Evolutionary conservation across 768 basidiomycete species (phyloP).

Genomic region (Russula abietina): DNA sequence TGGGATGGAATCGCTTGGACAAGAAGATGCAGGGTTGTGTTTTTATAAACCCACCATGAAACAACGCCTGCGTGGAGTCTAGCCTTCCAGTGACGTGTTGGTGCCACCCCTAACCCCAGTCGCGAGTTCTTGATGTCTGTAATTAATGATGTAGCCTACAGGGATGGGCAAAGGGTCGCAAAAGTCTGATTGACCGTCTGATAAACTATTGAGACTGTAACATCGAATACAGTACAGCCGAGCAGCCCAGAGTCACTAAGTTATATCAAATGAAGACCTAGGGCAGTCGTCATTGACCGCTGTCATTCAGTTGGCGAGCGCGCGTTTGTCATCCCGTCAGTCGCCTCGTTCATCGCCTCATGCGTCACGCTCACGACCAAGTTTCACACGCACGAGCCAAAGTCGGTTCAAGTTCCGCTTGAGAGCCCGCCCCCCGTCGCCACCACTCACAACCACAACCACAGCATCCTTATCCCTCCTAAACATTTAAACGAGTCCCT

Average conservation of each 20-base stretch:
- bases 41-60: slow-evolving; percentile 18
- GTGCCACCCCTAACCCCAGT: slow-evolving; percentile 18
- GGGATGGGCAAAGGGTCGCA: not conserved
- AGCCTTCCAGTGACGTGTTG: slow-evolving; percentile 19
- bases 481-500: slow-evolving; percentile 9
- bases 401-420: slow-evolving; percentile 24
- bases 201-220: not conserved
- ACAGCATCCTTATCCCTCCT: slow-evolving; percentile 13
- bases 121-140: not conserved
- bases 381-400: slow-evolving; percentile 27
- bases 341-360: slow-evolving; percentile 11
- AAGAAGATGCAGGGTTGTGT: not conserved
- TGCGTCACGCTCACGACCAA: slow-evolving; percentile 13
- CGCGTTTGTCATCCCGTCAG: slow-evolving; percentile 2
- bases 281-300: not conserved
- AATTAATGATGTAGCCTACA: too few relatives aligned
- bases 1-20: slow-evolving; percentile 29
- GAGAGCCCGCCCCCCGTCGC: slow-evolving; percentile 23
- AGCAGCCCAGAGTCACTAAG: too few relatives aligned
- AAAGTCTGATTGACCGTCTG: not conserved
- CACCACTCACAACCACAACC: slow-evolving; percentile 13
- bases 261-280: not conserved
- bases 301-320: not conserved
- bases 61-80: slow-evolving; percentile 4
- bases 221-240: not conserved